phyloP scores from a whole-genome alignment of 257 asterid species.

The Leonotis leonurus region DNA sequence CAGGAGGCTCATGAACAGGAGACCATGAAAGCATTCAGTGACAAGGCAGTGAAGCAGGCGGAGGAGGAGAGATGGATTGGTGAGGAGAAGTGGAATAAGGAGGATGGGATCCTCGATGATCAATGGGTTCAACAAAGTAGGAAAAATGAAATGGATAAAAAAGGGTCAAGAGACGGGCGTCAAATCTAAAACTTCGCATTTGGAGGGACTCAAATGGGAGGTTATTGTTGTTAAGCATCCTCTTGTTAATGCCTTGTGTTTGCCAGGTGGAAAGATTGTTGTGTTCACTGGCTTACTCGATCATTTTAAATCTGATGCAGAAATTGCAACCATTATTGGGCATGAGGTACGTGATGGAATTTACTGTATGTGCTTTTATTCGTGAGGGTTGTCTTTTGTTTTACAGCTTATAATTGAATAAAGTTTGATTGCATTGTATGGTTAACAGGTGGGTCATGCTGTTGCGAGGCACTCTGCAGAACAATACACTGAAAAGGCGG shows the following conservation, averaged over 20 bases:
- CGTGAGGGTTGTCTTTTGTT: background rate
- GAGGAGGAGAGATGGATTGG: slow-evolving; percentile 48
- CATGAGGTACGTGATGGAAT: slow-evolving; percentile 55
- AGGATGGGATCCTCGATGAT: slow-evolving; percentile 81
- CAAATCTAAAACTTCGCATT: slow-evolving; percentile 43
- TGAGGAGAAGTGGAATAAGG: slow-evolving; percentile 65
- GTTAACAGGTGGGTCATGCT: slow-evolving; percentile 78
- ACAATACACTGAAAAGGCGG: slow-evolving; percentile 62
- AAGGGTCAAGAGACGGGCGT: slow-evolving; percentile 56
- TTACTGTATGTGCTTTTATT: background rate
- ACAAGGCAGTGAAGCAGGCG: slow-evolving; percentile 44
- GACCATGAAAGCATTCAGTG: slow-evolving; percentile 30
- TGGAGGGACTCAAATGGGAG: slow-evolving; percentile 89
- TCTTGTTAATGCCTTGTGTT: slow-evolving; percentile 67
- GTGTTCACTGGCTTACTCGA: slow-evolving; percentile 79
- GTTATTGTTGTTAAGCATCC: slow-evolving; percentile 74
- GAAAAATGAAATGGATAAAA: too few relatives aligned
- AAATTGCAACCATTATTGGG: slow-evolving; percentile 78
- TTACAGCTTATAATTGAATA: slow-evolving; percentile 4
- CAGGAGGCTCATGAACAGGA: slow-evolving; percentile 26
- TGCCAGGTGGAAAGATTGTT: slow-evolving; percentile 96
- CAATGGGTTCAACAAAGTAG: slow-evolving; percentile 76
- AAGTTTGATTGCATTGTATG: slow-evolving; percentile 8
- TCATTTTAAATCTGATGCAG: slow-evolving; percentile 70
- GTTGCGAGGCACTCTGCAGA: slow-evolving; percentile 90